Percentiles rank a stretch among this genome's conserved stretches.
These are phyloP conservation scores for Pythium inflatum DNA, from an alignment of 352 stramenopile genomes.

Conservation along the genomic window DNA sequence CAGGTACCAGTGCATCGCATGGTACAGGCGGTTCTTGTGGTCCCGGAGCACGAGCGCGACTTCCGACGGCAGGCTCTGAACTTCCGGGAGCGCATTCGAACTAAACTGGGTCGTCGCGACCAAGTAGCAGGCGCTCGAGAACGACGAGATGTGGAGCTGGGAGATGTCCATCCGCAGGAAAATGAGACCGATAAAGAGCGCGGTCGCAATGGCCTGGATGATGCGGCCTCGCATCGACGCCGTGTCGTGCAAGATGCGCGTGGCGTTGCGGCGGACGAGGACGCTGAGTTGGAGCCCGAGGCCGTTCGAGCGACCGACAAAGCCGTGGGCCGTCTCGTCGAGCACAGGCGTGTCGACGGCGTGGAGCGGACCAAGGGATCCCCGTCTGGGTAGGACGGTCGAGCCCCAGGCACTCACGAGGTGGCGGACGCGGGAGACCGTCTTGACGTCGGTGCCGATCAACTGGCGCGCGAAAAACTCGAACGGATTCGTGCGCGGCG, in stretches of 20 bases:
- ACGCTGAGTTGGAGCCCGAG: not conserved
- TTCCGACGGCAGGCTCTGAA: conserved; percentile 39
- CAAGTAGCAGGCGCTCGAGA: conserved; percentile 46
- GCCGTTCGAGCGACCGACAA: not conserved
- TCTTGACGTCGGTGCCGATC: conserved; percentile 45
- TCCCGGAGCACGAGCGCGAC: conserved; percentile 42
- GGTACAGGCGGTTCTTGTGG: conserved; percentile 39
- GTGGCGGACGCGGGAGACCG: conserved; percentile 21
- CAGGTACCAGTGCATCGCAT: conserved; percentile 39
- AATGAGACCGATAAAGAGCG: conserved; percentile 38
- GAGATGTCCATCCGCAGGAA: conserved; percentile 39
- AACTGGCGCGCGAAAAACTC: conserved; percentile 74
- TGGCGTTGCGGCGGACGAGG: conserved; percentile 26
- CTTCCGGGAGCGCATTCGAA: conserved; percentile 28
- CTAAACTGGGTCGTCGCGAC: conserved; percentile 28
- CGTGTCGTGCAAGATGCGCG: conserved; percentile 32
- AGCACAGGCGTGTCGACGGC: not conserved
- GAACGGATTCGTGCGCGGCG: conserved; percentile 60
- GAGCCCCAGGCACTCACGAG: conserved; percentile 50
- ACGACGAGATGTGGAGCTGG: conserved; percentile 54
- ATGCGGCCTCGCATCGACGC: conserved; percentile 38
- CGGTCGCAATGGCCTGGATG: conserved; percentile 35
- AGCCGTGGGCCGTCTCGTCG: not conserved
- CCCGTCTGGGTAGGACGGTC: too few species aligned
- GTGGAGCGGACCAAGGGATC: not conserved